Percentiles rank a stretch among this genome's conserved stretches.
phyloP scores from a whole-genome alignment of 179 eudicot genomes.

The Silene coronaria region DNA sequence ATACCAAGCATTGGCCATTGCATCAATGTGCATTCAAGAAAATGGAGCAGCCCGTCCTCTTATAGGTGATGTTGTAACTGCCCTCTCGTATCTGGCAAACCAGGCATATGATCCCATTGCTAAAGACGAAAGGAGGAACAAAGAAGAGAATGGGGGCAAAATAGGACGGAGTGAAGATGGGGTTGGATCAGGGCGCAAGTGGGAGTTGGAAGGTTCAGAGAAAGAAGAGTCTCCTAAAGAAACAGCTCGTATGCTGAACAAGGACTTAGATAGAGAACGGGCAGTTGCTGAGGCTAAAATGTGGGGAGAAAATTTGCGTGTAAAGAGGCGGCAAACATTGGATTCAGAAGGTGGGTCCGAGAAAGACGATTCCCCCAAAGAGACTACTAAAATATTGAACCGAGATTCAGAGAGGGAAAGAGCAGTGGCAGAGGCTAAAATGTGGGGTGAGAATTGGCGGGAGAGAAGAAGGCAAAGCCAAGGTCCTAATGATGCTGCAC shows the following conservation, averaged over 20 bases:
- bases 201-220: slow-evolving; percentile 77
- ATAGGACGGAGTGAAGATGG: slow-evolving; percentile 54
- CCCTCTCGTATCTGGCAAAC: slow-evolving; percentile 76
- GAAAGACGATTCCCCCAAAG: slow-evolving; percentile 71
- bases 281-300: slow-evolving; percentile 90
- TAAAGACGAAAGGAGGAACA: slow-evolving; percentile 32
- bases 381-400: slow-evolving; percentile 46
- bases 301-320: slow-evolving; percentile 84
- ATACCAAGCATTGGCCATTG: slow-evolving; percentile 86
- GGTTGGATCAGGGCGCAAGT: slow-evolving; percentile 54
- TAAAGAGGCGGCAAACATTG: slow-evolving; percentile 53
- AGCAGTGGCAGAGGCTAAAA: slow-evolving; percentile 89
- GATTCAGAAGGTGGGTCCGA: slow-evolving; percentile 70
- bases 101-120: slow-evolving; percentile 50
- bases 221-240: slow-evolving; percentile 73
- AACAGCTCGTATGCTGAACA: slow-evolving; percentile 45
- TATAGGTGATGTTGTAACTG: slow-evolving; percentile 84
- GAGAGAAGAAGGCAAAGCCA: slow-evolving; percentile 52
- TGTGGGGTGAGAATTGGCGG: slow-evolving; percentile 84
- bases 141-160: slow-evolving; percentile 48
- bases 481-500: slow-evolving; percentile 41
- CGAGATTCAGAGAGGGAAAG: slow-evolving; percentile 62
- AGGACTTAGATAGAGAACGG: slow-evolving; percentile 64
- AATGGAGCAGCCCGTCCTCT: slow-evolving; percentile 80
- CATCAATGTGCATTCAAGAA: slow-evolving; percentile 93